Evolutionary conservation across 495 filamentous ascomycete species (phyloP).

Genomic region (Penicillium soppii): DNA sequence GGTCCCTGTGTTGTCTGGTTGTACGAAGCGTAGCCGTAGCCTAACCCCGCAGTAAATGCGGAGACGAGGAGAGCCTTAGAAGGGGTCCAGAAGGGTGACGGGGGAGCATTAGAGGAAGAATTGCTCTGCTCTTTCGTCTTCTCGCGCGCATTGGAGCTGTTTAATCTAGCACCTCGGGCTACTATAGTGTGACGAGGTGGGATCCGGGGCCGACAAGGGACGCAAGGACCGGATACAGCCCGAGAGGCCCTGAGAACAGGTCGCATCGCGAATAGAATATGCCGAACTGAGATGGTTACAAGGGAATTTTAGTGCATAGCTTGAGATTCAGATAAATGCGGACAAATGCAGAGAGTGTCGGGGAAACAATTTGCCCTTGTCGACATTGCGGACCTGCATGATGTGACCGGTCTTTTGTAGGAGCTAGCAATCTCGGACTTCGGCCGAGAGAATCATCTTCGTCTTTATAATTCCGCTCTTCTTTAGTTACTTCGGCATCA

Average conservation of each 20-base stretch:
- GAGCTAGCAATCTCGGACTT: constrained; percentile 25
- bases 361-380: neutral
- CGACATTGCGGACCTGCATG: constrained; percentile 14
- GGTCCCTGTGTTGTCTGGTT: constrained; percentile 13
- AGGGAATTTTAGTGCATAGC: too few species aligned
- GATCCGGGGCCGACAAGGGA: constrained; percentile 21
- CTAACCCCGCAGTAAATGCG: constrained; percentile 35
- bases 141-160: constrained; percentile 18
- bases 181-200: constrained; percentile 5
- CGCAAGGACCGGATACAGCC: constrained; percentile 32
- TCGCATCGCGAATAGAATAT: constrained; percentile 23
- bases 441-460: too few species aligned
- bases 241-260: constrained; percentile 20
- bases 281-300: too few species aligned
- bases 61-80: constrained; percentile 32
- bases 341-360: neutral
- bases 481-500: neutral
- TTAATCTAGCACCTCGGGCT: constrained; percentile 14
- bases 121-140: constrained; percentile 5
- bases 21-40: constrained; percentile 34
- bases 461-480: neutral
- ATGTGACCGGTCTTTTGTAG: constrained; percentile 18
- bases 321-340: too few species aligned
- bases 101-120: constrained; percentile 12
- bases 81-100: constrained; percentile 31